Percentiles rank a stretch among this genome's conserved stretches.
Conservation (phyloP, 352 stramenopile species). For the Pythium brachiatum region DNA sequence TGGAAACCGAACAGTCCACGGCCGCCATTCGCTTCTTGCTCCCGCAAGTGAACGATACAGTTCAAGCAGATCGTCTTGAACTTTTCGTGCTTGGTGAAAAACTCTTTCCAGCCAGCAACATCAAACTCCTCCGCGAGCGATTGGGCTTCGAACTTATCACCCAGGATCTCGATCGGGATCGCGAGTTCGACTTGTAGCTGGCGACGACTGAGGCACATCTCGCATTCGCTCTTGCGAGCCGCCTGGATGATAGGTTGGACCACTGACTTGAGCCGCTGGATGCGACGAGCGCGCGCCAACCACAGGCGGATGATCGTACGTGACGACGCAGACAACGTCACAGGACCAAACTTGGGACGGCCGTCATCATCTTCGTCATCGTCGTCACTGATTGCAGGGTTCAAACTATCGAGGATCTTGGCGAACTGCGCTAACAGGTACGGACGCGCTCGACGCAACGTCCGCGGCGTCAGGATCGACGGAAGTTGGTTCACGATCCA, state of each 20-base stretch:
- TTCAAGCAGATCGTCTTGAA: conserved; percentile 95
- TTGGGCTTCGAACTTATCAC: conserved; percentile 90
- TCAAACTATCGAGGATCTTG: conserved; percentile 94
- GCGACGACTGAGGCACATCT: conserved; percentile 92
- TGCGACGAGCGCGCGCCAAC: conserved; percentile 83
- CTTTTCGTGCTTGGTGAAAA: conserved; percentile 91
- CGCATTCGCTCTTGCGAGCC: conserved; percentile 90
- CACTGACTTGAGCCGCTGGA: conserved; percentile 80
- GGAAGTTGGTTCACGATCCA: conserved; percentile 96
- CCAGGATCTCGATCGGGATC: conserved; percentile 91
- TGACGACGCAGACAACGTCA: conserved; percentile 88
- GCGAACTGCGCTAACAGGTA: conserved; percentile 96
- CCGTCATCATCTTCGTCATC: conserved; percentile 83
- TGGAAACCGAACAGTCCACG: conserved; percentile 27
- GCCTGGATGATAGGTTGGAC: conserved; percentile 92
- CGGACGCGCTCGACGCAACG: conserved; percentile 84
- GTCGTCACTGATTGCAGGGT: conserved; percentile 93
- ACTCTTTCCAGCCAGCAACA: conserved; percentile 93
- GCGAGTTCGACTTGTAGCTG: conserved; percentile 94
- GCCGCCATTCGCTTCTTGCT: conserved; percentile 29
- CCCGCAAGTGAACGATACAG: conserved; percentile 84
- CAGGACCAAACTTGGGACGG: conserved; percentile 82
- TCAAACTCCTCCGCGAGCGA: conserved; percentile 90
- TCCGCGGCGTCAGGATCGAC: conserved; percentile 93
- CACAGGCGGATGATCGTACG: conserved; percentile 92